A percentile compares a stretch with the other conserved stretches of the same genome.
Evolutionary conservation across 345 rosid genomes (phyloP).

Genomic region (Eucalyptus pumila): DNA sequence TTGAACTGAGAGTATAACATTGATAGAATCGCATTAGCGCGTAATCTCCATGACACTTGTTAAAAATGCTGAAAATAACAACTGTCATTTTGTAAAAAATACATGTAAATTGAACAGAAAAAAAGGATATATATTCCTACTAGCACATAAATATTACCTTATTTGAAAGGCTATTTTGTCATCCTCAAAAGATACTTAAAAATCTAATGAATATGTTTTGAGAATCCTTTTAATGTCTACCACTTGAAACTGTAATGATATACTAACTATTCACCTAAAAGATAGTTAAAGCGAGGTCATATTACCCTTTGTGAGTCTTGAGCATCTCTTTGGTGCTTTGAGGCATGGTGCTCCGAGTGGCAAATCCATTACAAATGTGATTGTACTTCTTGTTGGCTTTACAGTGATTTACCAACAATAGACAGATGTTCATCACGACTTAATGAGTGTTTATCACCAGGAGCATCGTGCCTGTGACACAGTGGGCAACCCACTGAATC

Average conservation of each 20-base stretch:
- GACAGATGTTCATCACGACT: not conserved
- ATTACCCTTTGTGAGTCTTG: not conserved
- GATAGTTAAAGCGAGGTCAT: not conserved
- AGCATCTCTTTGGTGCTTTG: not conserved
- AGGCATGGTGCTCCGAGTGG: not conserved
- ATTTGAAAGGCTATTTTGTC: rapidly evolving
- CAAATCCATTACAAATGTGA: not conserved
- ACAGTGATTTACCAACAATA: not conserved
- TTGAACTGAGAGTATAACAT: too few species aligned
- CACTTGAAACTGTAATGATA: not conserved
- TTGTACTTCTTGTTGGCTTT: not conserved
- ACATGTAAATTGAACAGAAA: too few species aligned
- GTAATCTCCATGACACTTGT: too few species aligned
- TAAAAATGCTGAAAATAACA: too few species aligned
- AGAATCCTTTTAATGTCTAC: not conserved
- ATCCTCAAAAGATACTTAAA: too few species aligned
- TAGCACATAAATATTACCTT: too few species aligned
- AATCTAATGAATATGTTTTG: too few species aligned
- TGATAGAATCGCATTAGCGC: too few species aligned
- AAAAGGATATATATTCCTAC: too few species aligned
- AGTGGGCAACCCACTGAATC: too few species aligned
- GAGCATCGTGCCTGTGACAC: too few species aligned
- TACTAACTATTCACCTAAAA: not conserved
- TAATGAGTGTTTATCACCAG: rapidly evolving
- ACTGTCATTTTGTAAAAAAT: too few species aligned